Evolutionary conservation across 176 grass and related monocot species (phyloP), one percentile per base, ranked within the genome.

Genomic region (Oryza nivara): DNA sequence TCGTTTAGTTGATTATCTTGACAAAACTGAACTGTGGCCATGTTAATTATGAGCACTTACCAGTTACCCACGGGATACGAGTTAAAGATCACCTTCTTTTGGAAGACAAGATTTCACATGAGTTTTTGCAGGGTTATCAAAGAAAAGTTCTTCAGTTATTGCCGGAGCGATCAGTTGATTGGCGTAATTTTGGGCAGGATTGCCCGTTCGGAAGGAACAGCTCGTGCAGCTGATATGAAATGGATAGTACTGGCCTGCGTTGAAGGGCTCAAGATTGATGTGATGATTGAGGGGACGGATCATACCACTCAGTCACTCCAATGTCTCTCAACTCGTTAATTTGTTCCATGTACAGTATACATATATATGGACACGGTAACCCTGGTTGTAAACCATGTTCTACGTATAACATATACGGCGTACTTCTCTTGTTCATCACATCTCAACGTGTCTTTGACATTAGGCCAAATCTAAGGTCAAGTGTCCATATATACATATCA

Each of bases 201-300:
- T 56, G 15, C 52, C 52, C 52, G 7, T 20, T 17, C 52, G 52
- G 17, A 56, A 22, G 56, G 19, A 61, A 61, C 56, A 61, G 56
- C 5, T 60, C 19, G 54, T 5, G 14, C 34, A 63, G 13, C 36
- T 32, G 65, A 75, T 34, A 60, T 45, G 77, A 81, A 25, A 61
- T 44, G 4, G 64, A 61, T 43, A 7, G 12, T 60, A 82, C 73
- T 32, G 66, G 9, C 52, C 52, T 56, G 52, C 49, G 67, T 72
- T 72, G 67, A 82, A 77, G 72, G 72, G 85, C 78, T 77, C 65
- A 65, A 83, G 67, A 49, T 69, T n/a, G 86, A 83, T 65, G 79
- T 41, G 80, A 88, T 83, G 10, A 48, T 7, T 69, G 65, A 82
- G 80, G n/a, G 65, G 76, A 88, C 80, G 52, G 52, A 56, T 56